Conservation (phyloP, 2,329 filamentous ascomycete species). For the Rosellinia necatrix region DNA sequence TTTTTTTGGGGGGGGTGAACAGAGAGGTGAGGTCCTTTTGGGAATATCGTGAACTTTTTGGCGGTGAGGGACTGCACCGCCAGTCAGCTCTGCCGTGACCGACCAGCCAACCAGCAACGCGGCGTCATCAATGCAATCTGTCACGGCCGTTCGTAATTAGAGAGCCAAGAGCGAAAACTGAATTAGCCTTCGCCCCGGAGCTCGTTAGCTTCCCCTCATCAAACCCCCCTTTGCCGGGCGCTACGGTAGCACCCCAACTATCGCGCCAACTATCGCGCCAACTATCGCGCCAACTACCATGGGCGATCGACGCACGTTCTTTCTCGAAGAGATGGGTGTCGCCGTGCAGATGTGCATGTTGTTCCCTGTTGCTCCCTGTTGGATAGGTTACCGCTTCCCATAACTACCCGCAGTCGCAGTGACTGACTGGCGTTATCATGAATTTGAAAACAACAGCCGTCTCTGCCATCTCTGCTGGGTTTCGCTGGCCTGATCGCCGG, state of each 20-base stretch:
- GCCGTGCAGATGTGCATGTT: too few species aligned
- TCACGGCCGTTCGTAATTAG: constrained; percentile 19
- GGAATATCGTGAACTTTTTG: constrained; percentile 19
- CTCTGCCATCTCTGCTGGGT: not conserved
- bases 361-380: too few species aligned
- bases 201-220: constrained; percentile 2
- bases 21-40: not conserved
- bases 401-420: not conserved
- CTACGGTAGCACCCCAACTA: not conserved
- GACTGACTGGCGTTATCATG: not conserved
- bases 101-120: too few species aligned
- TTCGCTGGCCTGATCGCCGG: not conserved
- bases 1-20: too few species aligned
- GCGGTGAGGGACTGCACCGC: constrained; percentile 22
- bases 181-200: too few species aligned
- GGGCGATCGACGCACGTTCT: constrained; percentile 9
- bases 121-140: constrained; percentile 21
- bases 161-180: constrained; percentile 5
- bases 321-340: too few species aligned
- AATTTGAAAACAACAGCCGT: not conserved
- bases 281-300: too few species aligned
- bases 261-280: too few species aligned
- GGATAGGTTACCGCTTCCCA: constrained; percentile 3
- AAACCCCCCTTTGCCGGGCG: not conserved
- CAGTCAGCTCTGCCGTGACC: constrained; percentile 15